Conservation (phyloP, 2,329 filamentous ascomycete species). For the Pseudocercospora musae region DNA sequence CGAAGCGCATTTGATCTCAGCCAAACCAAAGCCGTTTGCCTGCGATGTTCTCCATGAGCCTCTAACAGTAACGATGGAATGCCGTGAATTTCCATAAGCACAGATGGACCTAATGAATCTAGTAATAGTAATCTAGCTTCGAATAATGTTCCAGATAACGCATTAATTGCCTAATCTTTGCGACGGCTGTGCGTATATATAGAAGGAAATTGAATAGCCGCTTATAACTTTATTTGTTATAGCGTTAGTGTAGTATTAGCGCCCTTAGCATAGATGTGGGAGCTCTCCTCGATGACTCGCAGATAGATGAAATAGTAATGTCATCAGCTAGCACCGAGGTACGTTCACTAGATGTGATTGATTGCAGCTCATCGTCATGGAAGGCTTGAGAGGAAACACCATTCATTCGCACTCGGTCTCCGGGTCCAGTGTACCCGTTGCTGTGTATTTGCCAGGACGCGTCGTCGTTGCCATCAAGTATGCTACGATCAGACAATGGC, state of each 20-base stretch:
- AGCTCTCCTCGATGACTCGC: neutral
- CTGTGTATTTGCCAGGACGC: too few relatives aligned
- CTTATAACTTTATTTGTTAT: neutral
- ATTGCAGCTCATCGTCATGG: neutral
- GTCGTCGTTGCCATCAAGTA: too few relatives aligned
- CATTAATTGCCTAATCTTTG: neutral
- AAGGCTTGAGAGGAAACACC: too few relatives aligned
- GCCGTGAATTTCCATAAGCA: neutral
- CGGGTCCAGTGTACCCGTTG: too few relatives aligned
- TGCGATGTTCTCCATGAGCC: neutral
- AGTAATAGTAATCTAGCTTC: neutral
- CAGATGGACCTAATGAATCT: neutral
- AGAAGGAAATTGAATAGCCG: neutral
- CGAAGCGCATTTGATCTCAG: neutral
- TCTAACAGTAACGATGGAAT: neutral
- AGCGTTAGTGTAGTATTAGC: too few relatives aligned
- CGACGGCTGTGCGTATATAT: neutral
- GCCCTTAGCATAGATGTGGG: neutral
- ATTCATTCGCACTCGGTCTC: too few relatives aligned
- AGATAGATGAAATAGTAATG: neutral
- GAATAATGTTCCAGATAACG: neutral
- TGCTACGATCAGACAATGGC: too few relatives aligned
- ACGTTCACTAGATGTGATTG: neutral
- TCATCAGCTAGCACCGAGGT: neutral
- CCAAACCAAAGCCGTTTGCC: neutral